Conservation (phyloP, 2,329 filamentous ascomycete species). For the Penicillium hordei region DNA sequence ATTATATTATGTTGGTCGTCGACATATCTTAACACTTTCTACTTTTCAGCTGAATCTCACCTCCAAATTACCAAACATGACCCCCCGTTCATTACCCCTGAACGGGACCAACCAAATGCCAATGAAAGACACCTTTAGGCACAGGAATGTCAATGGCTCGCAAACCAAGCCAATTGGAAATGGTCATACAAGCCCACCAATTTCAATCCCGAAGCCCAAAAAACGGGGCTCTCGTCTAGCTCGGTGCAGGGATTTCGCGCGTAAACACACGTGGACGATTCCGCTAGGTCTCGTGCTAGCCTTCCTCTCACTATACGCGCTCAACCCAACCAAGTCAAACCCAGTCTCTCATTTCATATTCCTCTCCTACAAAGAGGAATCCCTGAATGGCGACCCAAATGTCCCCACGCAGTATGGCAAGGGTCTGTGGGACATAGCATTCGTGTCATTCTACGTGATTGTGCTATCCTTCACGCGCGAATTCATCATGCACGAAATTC, state of each 20-base stretch:
- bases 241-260: conserved; percentile 34
- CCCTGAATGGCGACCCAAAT: conserved; percentile 33
- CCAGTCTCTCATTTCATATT: conserved; percentile 76
- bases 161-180: background rate
- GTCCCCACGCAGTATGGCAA: conserved; percentile 72
- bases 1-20: background rate
- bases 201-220: background rate
- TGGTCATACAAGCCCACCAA: background rate
- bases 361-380: conserved; percentile 73
- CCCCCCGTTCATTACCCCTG: background rate
- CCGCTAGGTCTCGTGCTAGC: conserved; percentile 67
- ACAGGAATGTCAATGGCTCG: background rate
- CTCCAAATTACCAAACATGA: background rate
- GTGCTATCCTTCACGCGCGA: conserved; percentile 88
- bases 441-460: conserved; percentile 82
- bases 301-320: conserved; percentile 65
- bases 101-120: background rate
- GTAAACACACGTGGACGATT: conserved; percentile 58
- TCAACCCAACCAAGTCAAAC: conserved; percentile 74
- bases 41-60: background rate
- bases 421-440: conserved; percentile 76
- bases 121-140: background rate
- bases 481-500: conserved; percentile 85
- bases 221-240: conserved; percentile 10
- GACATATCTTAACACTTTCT: background rate